Evolutionary conservation across 2,329 filamentous ascomycete genomes (phyloP), one percentile per base, ranked within the genome.

Genomic region (Penicillium sp.): DNA sequence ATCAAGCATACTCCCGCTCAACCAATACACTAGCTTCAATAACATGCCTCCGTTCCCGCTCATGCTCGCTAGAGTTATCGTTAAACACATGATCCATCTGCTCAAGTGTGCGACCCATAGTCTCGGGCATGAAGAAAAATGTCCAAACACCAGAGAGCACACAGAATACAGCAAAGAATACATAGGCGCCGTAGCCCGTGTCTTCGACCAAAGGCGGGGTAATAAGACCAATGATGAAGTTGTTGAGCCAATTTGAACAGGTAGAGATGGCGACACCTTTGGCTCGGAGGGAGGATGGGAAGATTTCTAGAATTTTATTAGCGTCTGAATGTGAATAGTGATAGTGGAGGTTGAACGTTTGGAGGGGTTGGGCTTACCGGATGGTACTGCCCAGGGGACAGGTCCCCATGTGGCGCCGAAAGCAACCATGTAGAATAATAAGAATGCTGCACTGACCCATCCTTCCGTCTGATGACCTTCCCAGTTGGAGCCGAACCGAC

Each of bases 211-310:
- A 82, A 1, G 88, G 83, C 0, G 88, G 89, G 0, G 87, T 89
- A 30, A 90, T 84, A 68, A 90, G 83, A 38, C 89, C 87, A 28
- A 88, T 85, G 55, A 87, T 83, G 65, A 89, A 89, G 72, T 89
- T 88, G 71, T 84, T 86, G 2, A 88, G 74, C 82, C 89, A 91
- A 75, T 88, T 89, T 6, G 83, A 83, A 61, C 83, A 86, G 0
- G 87, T 89, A 0, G 86, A 86, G 2, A 89, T 77, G 1, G 87
- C 87, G 0, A 89, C 87, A 37, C 89, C 89, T 72, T 90, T 91
- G 2, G 88, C 87, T 7, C 88, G 80, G 0, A 86, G 76, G 0
- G 81, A 82, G 1, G 82, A 84, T 0, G 86, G 86, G 47, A 90
- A 90, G n/a, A 91, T 86, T 63, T 92, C 86, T 33, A 13, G 82